These are phyloP conservation scores for Boletus huronensis DNA, from an alignment of 768 basidiomycete genomes.

Conservation along the genomic window DNA sequence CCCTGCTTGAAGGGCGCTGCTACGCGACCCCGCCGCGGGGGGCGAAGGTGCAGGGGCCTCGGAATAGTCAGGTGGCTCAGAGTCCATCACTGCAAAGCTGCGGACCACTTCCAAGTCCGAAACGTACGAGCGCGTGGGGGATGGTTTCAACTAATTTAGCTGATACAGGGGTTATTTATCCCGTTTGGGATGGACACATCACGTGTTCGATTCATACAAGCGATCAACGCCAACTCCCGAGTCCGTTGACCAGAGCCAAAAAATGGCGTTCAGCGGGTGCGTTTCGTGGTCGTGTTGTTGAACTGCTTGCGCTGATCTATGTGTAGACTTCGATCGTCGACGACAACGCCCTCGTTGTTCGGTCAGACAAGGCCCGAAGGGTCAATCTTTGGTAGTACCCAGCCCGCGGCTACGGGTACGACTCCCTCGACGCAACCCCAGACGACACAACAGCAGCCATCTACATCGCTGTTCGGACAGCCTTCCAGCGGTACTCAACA, in stretches of 20 bases:
- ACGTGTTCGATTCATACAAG: constrained; percentile 7
- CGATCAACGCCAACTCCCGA: neutral
- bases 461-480: constrained; percentile 37
- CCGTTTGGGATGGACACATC: neutral
- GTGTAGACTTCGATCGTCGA: constrained; percentile 37
- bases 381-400: constrained; percentile 38
- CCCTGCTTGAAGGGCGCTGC: neutral
- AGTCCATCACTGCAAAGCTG: neutral
- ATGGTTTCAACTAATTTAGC: neutral
- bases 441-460: constrained; percentile 20
- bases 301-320: constrained; percentile 4
- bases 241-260: neutral
- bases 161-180: constrained; percentile 16
- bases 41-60: neutral
- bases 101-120: neutral
- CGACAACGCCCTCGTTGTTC: constrained; percentile 36
- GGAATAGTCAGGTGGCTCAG: constrained; percentile 20
- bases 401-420: constrained; percentile 23
- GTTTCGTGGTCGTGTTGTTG: constrained; percentile 1
- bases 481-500: constrained; percentile 17
- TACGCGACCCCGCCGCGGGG: neutral
- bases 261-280: constrained; percentile 24
- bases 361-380: constrained; percentile 32
- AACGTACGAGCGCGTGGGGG: neutral
- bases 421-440: constrained; percentile 16